Conservation (phyloP, 352 stramenopile species). For the Elongisporangium prolatum region DNA sequence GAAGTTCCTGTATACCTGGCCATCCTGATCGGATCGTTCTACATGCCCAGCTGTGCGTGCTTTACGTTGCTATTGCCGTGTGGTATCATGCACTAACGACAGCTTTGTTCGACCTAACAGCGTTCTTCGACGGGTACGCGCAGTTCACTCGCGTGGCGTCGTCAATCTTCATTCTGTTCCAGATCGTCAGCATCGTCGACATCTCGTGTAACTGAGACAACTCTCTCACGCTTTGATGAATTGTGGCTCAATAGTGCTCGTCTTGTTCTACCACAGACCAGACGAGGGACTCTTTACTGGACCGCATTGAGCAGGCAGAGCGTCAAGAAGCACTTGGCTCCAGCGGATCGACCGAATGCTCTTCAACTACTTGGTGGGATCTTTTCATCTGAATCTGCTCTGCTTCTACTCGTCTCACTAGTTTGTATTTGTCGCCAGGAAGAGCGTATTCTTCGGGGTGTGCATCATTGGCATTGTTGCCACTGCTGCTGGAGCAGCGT, state of each 20-base stretch:
- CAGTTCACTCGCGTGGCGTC: conserved; percentile 51
- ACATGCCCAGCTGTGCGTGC: conserved; percentile 55
- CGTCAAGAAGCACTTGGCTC: conserved; percentile 8
- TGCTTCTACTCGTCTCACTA: too few relatives aligned
- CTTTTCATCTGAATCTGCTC: background rate
- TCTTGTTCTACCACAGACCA: conserved; percentile 50
- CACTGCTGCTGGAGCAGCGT: conserved; percentile 27
- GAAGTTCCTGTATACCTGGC: conserved; percentile 45
- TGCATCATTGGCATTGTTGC: conserved; percentile 67
- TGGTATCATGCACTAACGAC: background rate
- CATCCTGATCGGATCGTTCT: conserved; percentile 65
- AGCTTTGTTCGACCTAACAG: conserved; percentile 12
- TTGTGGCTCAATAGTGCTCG: too few relatives aligned
- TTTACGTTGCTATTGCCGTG: background rate
- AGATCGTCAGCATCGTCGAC: conserved; percentile 76
- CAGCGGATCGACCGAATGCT: background rate
- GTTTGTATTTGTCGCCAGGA: conserved; percentile 15
- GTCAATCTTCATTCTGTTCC: conserved; percentile 72
- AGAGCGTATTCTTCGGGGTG: conserved; percentile 47
- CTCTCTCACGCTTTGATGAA: too few relatives aligned
- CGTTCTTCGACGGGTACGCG: conserved; percentile 63
- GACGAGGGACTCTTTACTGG: conserved; percentile 46
- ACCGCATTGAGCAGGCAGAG: conserved; percentile 33
- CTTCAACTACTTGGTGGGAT: background rate
- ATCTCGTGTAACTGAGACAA: conserved; percentile 45